These are phyloP conservation scores for Diaporthe eres DNA, from an alignment of 2,329 filamentous ascomycete species.

Conservation along the genomic window DNA sequence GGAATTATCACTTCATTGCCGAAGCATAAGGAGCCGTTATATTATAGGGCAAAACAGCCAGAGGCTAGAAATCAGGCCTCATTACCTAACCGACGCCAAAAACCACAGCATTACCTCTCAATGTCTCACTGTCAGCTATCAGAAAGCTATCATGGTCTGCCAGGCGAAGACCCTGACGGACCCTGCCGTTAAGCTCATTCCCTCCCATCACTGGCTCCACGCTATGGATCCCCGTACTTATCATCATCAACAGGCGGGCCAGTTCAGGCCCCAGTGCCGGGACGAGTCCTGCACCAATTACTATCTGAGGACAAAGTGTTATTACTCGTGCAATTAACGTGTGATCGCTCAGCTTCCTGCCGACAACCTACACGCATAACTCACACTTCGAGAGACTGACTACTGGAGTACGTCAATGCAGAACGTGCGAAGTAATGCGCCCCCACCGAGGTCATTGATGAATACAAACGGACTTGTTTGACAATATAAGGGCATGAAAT, in stretches of 20 bases:
- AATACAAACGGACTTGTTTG: too few relatives aligned
- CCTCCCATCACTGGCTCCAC: constrained; percentile 44
- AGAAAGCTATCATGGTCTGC: constrained; percentile 42
- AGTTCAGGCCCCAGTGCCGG: constrained; percentile 9
- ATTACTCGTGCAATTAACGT: not conserved
- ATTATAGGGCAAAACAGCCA: constrained; percentile 6
- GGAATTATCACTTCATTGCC: not conserved
- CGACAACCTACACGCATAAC: too few relatives aligned
- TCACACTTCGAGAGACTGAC: too few relatives aligned
- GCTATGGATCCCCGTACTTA: constrained; percentile 45
- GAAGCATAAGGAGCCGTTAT: not conserved
- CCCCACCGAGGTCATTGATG: too few relatives aligned
- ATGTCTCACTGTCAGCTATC: constrained; percentile 39
- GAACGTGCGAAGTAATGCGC: too few relatives aligned
- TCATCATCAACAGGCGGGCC: not conserved
- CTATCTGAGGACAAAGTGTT: constrained; percentile 1
- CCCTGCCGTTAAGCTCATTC: constrained; percentile 37
- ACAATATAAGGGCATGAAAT: too few relatives aligned
- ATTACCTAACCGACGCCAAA: constrained; percentile 7
- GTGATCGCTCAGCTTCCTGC: too few relatives aligned
- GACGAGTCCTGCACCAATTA: constrained; percentile 25
- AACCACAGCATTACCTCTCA: constrained; percentile 1
- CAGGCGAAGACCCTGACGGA: constrained; percentile 30
- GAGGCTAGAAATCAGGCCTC: constrained; percentile 29
- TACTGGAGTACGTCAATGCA: too few relatives aligned